Conservation (phyloP, 805 yeast genomes). For the Yamadazyma olivae region DNA sequence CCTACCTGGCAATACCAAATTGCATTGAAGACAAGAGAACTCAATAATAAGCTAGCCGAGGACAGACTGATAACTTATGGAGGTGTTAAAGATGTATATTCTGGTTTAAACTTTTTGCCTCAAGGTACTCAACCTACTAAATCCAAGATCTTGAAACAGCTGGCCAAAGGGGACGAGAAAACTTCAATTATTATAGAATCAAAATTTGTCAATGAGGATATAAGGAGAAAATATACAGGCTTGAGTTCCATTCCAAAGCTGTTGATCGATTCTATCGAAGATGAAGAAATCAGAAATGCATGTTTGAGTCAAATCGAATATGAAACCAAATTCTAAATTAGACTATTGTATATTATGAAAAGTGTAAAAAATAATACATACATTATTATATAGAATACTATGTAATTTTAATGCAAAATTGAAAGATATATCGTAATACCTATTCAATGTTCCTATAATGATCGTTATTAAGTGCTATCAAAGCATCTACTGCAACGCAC, state of each 20-base stretch:
- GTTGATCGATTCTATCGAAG: slow-evolving; percentile 52
- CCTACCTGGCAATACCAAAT: slow-evolving; percentile 84
- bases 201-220: slow-evolving; percentile 38
- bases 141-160: slow-evolving; percentile 26
- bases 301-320: slow-evolving; percentile 57
- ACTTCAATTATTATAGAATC: slow-evolving; percentile 46
- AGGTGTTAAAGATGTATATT: slow-evolving; percentile 76
- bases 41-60: slow-evolving; percentile 59
- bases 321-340: slow-evolving; percentile 29
- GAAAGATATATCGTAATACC: too few species aligned
- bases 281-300: slow-evolving; percentile 56
- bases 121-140: slow-evolving; percentile 66
- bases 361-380: slow-evolving; percentile 1
- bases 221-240: slow-evolving; percentile 60
- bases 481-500: too few species aligned
- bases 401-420: background rate
- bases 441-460: too few species aligned
- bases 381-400: background rate
- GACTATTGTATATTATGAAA: background rate
- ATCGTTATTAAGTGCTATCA: too few species aligned
- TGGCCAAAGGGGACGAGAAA: slow-evolving; percentile 15
- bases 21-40: slow-evolving; percentile 72
- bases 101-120: slow-evolving; percentile 80
- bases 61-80: slow-evolving; percentile 55
- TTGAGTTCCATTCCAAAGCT: slow-evolving; percentile 55